Percentiles rank a stretch among this genome's conserved stretches.
phyloP scores from a whole-genome alignment of 2,329 filamentous ascomycete species.

The Cordyceps tenuipes region DNA sequence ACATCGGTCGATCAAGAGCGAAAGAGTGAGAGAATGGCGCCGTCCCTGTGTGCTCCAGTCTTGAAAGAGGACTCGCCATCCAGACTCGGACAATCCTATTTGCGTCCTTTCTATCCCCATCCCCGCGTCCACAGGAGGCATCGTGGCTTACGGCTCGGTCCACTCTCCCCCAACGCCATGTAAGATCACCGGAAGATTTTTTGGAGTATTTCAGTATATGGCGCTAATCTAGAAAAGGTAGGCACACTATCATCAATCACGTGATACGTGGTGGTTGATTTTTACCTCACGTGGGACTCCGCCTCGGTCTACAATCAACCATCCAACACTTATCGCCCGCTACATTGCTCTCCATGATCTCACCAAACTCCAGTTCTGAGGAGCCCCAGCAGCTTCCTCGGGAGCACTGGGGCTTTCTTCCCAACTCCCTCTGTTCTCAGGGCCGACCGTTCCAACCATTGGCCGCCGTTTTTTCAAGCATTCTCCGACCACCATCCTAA shows the following conservation, averaged over 20 bases:
- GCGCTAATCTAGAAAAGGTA: background rate
- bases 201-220: background rate
- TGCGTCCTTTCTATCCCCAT: too few species aligned
- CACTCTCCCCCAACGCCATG: too few species aligned
- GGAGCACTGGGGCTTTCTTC: background rate
- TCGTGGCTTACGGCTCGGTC: too few species aligned
- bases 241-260: background rate
- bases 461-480: background rate
- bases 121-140: too few species aligned
- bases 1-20: too few species aligned
- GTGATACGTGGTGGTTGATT: background rate
- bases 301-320: too few species aligned
- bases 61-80: too few species aligned
- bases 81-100: too few species aligned
- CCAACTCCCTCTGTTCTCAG: background rate
- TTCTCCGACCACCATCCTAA: background rate
- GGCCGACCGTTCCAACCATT: background rate
- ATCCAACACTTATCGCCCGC: background rate
- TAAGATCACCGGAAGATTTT: too few species aligned
- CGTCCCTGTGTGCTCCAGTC: too few species aligned
- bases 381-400: constrained; percentile 2
- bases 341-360: background rate
- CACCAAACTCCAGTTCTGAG: background rate
- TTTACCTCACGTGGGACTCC: background rate
- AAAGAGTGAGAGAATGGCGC: too few species aligned